Evolutionary conservation across 306 rosid genomes (phyloP), one percentile per base, ranked within the genome.

Genomic region (Trichosanthes truncata): DNA sequence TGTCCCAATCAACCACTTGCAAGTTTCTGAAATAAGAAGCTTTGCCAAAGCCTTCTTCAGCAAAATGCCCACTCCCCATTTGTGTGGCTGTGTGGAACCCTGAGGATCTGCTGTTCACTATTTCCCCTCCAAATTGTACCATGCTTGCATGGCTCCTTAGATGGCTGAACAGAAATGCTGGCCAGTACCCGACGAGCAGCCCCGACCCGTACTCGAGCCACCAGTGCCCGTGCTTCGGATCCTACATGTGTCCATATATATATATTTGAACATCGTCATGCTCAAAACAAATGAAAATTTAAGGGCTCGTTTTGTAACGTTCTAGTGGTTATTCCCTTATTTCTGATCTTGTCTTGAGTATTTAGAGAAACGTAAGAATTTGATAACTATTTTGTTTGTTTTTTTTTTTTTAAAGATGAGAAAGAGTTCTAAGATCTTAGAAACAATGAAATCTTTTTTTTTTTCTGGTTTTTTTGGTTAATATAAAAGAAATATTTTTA

Each of bases 1-100:
- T 91, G 40, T 91, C 96, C 96, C 96, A 91, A 81, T 91, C 96
- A 67, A 91, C 90, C 33, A 87, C 91, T 75, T 89, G 91, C 21
- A 91, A 73, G 62, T 91, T 91, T 73, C 96, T 89, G 86, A 91
- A 91, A 79, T 91, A 91, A 0, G 95, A 89, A 67, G 95, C 89
- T 88, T 86, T 90, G 82, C 85, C 76, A 80, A 90, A 88, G 1
- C 92, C 95, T 85, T 90, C 95, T 49, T 78, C 92, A 18, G 89
- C 85, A 83, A 90, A 90, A 84, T 90, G 92, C 9, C 95, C 95
- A 80, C 95, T 90, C 11, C 95, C 95, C 95, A 90, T 90, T 82
- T 88, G 84, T 9, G 95, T 90, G 8, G 83, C 86, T 0, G 95
- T 90, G 85, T 90, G 95, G 18, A 84, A 87, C 1, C 95, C 95